phyloP scores from a whole-genome alignment of 2,329 filamentous ascomycete genomes.

The Beauveria bassiana region DNA sequence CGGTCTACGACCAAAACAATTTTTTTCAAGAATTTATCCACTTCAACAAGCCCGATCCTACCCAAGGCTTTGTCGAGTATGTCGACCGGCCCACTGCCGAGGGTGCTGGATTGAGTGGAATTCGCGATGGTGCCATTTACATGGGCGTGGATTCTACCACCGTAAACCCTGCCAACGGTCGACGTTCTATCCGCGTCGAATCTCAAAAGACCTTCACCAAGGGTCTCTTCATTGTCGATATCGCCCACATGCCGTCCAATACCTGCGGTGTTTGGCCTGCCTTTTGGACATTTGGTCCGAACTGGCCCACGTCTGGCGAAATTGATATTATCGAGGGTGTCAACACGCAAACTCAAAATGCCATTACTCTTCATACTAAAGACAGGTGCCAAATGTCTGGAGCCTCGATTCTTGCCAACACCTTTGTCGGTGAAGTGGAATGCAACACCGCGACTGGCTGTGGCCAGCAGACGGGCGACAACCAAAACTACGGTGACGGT shows the following conservation, averaged over 20 bases:
- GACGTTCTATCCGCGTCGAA: constrained; percentile 61
- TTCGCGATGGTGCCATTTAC: constrained; percentile 48
- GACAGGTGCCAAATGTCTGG: constrained; percentile 50
- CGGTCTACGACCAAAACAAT: constrained; percentile 43
- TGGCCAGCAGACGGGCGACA: constrained; percentile 41
- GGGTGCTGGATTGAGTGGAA: constrained; percentile 49
- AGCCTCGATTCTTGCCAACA: constrained; percentile 37
- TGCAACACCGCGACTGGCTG: constrained; percentile 58
- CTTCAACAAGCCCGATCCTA: constrained; percentile 56
- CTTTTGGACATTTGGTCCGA: constrained; percentile 59
- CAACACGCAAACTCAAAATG: constrained; percentile 51
- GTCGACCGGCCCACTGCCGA: constrained; percentile 51
- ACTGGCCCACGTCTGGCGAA: constrained; percentile 65
- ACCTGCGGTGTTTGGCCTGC: constrained; percentile 71
- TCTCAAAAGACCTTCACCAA: constrained; percentile 59
- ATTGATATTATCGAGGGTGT: constrained; percentile 78
- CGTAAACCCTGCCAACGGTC: constrained; percentile 47
- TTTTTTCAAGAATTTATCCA: constrained; percentile 52
- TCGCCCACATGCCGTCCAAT: constrained; percentile 67
- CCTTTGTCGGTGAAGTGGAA: constrained; percentile 39
- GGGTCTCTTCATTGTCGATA: constrained; percentile 65
- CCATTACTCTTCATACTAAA: constrained; percentile 61
- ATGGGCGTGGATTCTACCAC: constrained; percentile 63
- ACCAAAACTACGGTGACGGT: constrained; percentile 53
- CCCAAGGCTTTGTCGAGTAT: constrained; percentile 67